A percentile compares a stretch with the other conserved stretches of the same genome.
Evolutionary conservation across 768 basidiomycete species (phyloP).

Genomic region (Sutorius australiensis): DNA sequence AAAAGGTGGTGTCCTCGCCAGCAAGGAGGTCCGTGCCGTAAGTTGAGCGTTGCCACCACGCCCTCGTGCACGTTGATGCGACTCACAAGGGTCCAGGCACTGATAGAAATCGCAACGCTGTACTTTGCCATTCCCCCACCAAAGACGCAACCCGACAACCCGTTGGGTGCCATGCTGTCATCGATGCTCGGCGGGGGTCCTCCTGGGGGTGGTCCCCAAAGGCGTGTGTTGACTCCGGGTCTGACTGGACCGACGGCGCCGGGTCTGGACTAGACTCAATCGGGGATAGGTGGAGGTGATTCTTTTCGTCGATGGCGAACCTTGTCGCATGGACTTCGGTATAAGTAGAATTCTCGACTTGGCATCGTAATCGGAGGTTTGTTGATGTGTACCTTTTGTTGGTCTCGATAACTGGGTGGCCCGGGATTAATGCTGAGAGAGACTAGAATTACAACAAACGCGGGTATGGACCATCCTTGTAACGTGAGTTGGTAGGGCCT

Average conservation of each 20-base stretch:
- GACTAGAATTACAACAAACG: slow-evolving; percentile 15
- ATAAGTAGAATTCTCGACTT: slow-evolving; percentile 1
- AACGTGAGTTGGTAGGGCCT: slow-evolving; percentile 12
- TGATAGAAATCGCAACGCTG: slow-evolving; percentile 63
- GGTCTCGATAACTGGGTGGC: background rate
- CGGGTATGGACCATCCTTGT: slow-evolving; percentile 10
- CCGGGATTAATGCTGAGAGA: background rate
- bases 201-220: slow-evolving; percentile 27
- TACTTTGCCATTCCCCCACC: slow-evolving; percentile 90
- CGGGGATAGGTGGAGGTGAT: background rate
- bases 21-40: slow-evolving; percentile 62
- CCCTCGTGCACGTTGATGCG: background rate
- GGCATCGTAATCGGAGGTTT: slow-evolving; percentile 9
- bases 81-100: slow-evolving; percentile 40
- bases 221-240: slow-evolving; percentile 29
- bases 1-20: slow-evolving; percentile 57
- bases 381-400: background rate
- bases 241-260: slow-evolving; percentile 22
- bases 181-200: slow-evolving; percentile 77
- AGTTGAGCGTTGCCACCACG: slow-evolving; percentile 17
- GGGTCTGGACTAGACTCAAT: slow-evolving; percentile 25
- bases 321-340: slow-evolving; percentile 9
- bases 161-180: slow-evolving; percentile 86
- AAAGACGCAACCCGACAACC: slow-evolving; percentile 65
- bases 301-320: slow-evolving; percentile 10